phyloP scores from a whole-genome alignment of 139 green algal genomes.

The Chara braunii region DNA sequence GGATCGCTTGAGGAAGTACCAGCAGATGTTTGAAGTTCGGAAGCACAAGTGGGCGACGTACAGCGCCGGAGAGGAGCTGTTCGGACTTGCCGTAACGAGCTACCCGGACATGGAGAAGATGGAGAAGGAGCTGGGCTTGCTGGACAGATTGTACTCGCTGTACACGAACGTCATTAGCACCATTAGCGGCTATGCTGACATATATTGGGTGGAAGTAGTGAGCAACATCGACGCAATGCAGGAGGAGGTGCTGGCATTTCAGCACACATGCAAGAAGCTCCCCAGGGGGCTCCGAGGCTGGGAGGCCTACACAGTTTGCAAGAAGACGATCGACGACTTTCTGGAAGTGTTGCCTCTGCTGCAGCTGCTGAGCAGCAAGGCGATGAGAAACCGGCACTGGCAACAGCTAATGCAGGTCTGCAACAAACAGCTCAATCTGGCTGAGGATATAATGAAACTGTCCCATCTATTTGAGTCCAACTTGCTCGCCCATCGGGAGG shows the following conservation, averaged over 20 bases:
- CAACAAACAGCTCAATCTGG: conserved; percentile 63
- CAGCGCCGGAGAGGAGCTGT: conserved; percentile 78
- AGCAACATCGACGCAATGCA: conserved; percentile 78
- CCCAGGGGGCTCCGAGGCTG: conserved; percentile 80
- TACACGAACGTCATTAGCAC: conserved; percentile 85
- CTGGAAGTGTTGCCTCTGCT: conserved; percentile 81
- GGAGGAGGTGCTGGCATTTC: conserved; percentile 66
- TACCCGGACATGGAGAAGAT: conserved; percentile 83
- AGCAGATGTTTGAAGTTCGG: conserved; percentile 78
- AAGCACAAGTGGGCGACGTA: conserved; percentile 90
- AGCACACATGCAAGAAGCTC: conserved; percentile 63
- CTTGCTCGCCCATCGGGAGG: conserved; percentile 62
- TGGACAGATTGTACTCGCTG: conserved; percentile 61
- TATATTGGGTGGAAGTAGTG: conserved; percentile 83
- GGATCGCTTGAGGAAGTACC: conserved; percentile 80
- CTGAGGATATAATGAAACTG: conserved; percentile 83
- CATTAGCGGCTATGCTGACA: conserved; percentile 76
- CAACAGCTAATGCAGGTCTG: conserved; percentile 68
- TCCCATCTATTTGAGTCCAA: conserved; percentile 75
- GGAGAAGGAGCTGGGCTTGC: conserved; percentile 66
- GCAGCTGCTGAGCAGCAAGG: conserved; percentile 54
- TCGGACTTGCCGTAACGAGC: conserved; percentile 75
- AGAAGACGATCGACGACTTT: conserved; percentile 82
- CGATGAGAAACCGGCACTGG: conserved; percentile 77
- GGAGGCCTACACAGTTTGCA: conserved; percentile 79